Evolutionary conservation across 331 rosid species (phyloP), one percentile per base, ranked within the genome.

Genomic region (Phaseolus coccineus): DNA sequence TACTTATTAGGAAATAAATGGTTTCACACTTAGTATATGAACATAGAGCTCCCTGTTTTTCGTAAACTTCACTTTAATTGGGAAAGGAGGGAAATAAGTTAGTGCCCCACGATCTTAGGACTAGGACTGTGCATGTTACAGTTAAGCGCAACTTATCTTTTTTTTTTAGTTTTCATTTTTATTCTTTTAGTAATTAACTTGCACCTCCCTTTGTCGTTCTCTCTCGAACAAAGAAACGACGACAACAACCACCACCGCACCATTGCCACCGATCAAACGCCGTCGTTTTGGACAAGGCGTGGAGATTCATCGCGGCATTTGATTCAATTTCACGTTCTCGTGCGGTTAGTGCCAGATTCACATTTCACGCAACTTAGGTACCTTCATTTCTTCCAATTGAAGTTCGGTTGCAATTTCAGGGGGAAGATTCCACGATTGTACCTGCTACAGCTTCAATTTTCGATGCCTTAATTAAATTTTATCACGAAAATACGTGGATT

Each of bases 241-340:
- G 75, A 76, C 83, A 46, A 70, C 81, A 52, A 71, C 74, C 61
- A 59, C 80, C 75, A 42, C 74, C 42, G 84, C 79, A 51, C 48
- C 78, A 40, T 80, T 69, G 59, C 76, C 66, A 73, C 77, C 44
- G 82, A 30, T 13, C 77, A 27, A 82, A 77, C 88, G 85, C 64
- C 80, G 87, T 82, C 80, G 79, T 77, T 68, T 66, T 2, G 6
- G 15, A 44, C 63, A 19, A 48, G 64, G 77, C 56, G 72, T 30
- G 71, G 79, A 71, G 87, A 89, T 87, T 86, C 79, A 70, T 76
- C 76, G 82, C 74, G 50, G 22, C 81, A 65, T 84, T 81, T 70
- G 73, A 37, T 62, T 78, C 79, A 16, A 48, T 70, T 82, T 8
- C 67, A 55, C 44, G 44, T 37, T n/a, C n/a, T 69, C 28, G 12